Evolutionary conservation across 75 land plant genomes (phyloP).

Genomic region (Gnetum montanum): DNA sequence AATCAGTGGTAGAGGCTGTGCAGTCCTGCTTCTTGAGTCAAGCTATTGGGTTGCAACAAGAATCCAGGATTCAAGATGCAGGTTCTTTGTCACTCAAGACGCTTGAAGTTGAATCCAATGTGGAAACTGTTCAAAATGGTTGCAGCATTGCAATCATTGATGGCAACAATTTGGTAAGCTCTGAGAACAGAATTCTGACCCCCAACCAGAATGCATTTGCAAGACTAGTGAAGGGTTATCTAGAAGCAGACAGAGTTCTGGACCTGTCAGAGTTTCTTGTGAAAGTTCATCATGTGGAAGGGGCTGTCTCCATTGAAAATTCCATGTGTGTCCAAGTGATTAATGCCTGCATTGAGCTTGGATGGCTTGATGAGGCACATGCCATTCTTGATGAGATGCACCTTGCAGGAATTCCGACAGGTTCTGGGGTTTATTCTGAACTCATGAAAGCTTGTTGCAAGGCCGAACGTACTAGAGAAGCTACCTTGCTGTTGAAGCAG

Average conservation of each 20-base stretch:
- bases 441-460: constrained; percentile 53
- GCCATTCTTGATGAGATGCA: constrained; percentile 66
- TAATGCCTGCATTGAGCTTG: constrained; percentile 46
- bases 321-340: constrained; percentile 47
- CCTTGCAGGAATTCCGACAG: constrained; percentile 29
- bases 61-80: not conserved
- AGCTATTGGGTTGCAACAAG: not conserved
- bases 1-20: constrained; percentile 10
- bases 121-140: too few relatives aligned
- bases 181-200: constrained; percentile 45
- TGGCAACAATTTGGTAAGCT: constrained; percentile 38
- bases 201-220: constrained; percentile 46
- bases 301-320: constrained; percentile 32
- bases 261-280: constrained; percentile 50
- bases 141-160: constrained; percentile 22
- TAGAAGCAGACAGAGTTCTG: constrained; percentile 43
- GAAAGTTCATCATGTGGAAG: constrained; percentile 35
- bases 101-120: too few relatives aligned
- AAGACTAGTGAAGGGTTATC: constrained; percentile 41
- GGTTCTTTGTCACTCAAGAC: too few relatives aligned
- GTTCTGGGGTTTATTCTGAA: constrained; percentile 38
- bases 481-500: constrained; percentile 34
- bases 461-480: constrained; percentile 22
- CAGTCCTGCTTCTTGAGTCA: not conserved
- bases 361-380: constrained; percentile 60